Evolutionary conservation across 805 yeast species (phyloP).

Genomic region (Sugiyamaella smithiae): DNA sequence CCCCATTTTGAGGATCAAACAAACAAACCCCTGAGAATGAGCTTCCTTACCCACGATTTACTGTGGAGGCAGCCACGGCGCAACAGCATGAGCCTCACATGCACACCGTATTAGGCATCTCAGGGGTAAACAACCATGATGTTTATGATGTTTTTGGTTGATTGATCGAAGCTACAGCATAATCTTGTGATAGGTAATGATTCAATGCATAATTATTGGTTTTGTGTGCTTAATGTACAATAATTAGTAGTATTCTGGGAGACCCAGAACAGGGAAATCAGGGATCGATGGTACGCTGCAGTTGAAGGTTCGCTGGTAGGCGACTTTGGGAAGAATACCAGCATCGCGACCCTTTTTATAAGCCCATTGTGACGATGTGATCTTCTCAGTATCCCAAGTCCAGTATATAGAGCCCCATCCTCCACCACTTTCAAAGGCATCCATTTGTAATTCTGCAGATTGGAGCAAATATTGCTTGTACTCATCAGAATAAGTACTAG

Average conservation of each 20-base stretch:
- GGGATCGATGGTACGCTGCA: constrained; percentile 26
- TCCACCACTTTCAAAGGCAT: constrained; percentile 61
- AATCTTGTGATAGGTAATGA: too few relatives aligned
- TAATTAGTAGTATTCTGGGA: constrained; percentile 28
- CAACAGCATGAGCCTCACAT: too few relatives aligned
- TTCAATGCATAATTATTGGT: too few relatives aligned
- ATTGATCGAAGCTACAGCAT: too few relatives aligned
- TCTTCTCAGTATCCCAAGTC: constrained; percentile 79
- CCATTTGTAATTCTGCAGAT: constrained; percentile 79
- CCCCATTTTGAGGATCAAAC: background rate
- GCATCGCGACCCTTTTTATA: constrained; percentile 31
- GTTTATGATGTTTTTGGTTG: too few relatives aligned
- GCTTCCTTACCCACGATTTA: background rate
- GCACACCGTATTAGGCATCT: too few relatives aligned
- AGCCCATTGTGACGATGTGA: constrained; percentile 33
- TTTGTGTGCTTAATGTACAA: too few relatives aligned
- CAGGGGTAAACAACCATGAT: too few relatives aligned
- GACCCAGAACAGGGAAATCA: constrained; percentile 29
- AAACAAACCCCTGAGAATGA: constrained; percentile 2
- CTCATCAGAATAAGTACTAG: constrained; percentile 51
- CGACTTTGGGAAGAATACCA: constrained; percentile 32
- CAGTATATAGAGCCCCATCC: constrained; percentile 78
- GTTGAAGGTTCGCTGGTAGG: constrained; percentile 27
- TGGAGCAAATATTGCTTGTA: constrained; percentile 56
- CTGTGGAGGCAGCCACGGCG: too few relatives aligned